Evolutionary conservation across 2,329 filamentous ascomycete genomes (phyloP).

Genomic region (Tolypocladium inflatum): DNA sequence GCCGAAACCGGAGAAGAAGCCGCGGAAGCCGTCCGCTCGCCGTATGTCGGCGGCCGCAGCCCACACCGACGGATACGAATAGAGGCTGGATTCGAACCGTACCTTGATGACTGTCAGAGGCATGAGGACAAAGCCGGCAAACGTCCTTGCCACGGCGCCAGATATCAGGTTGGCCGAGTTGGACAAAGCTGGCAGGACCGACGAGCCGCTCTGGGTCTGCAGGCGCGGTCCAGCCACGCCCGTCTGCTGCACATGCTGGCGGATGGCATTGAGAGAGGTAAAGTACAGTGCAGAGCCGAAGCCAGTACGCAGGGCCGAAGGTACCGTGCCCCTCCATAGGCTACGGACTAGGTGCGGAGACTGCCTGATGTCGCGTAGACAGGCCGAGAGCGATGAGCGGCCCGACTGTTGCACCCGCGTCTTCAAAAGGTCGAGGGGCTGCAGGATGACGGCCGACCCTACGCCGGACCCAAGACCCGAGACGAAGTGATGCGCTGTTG

Average conservation of each 20-base stretch:
- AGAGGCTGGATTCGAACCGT: slow-evolving; percentile 83
- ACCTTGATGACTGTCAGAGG: slow-evolving; percentile 95
- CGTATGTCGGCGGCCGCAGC: slow-evolving; percentile 68
- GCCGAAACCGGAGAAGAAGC: slow-evolving; percentile 90
- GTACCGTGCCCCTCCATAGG: slow-evolving; percentile 88
- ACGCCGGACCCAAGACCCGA: slow-evolving; percentile 84
- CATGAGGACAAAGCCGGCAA: slow-evolving; percentile 87
- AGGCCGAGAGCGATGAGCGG: slow-evolving; percentile 48
- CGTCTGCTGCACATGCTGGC: slow-evolving; percentile 45
- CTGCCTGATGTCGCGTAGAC: slow-evolving; percentile 33
- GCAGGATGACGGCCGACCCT: slow-evolving; percentile 79
- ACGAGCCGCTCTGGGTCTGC: slow-evolving; percentile 37
- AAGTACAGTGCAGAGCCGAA: slow-evolving; percentile 94
- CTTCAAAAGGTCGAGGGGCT: slow-evolving; percentile 93
- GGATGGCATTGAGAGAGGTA: slow-evolving; percentile 72
- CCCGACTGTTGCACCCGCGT: slow-evolving; percentile 88
- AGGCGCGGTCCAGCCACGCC: slow-evolving; percentile 12
- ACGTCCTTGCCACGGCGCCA: slow-evolving; percentile 73
- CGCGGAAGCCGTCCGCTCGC: slow-evolving; percentile 61
- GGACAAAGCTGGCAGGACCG: slow-evolving; percentile 70
- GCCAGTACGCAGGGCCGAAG: slow-evolving; percentile 87
- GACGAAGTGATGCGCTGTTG: slow-evolving; percentile 69
- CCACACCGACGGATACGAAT: slow-evolving; percentile 68
- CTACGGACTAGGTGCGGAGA: slow-evolving; percentile 53
- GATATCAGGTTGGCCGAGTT: slow-evolving; percentile 79